Percentiles rank a stretch among this genome's conserved stretches.
Evolutionary conservation across 768 basidiomycete genomes (phyloP).

Genomic region (Lactarius tabidus): DNA sequence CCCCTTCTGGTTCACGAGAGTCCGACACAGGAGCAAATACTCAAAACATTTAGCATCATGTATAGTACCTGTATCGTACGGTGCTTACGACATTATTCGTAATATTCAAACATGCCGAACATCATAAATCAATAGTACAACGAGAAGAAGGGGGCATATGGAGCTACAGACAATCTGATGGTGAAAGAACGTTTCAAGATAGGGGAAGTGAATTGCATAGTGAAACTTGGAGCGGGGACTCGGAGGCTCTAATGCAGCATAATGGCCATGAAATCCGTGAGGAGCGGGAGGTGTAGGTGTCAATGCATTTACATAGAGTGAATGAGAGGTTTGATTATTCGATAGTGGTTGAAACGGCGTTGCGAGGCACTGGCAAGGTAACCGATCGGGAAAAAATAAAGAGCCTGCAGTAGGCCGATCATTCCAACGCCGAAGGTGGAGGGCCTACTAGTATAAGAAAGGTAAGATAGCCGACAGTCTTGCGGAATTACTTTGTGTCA

Average conservation of each 20-base stretch:
- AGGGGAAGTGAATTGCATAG: background rate
- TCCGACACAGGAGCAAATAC: background rate
- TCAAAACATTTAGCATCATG: background rate
- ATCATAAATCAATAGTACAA: background rate
- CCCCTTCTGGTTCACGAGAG: background rate
- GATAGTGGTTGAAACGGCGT: background rate
- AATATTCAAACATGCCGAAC: slow-evolving; percentile 5
- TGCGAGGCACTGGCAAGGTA: background rate
- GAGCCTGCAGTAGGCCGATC: background rate
- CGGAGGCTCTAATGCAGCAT: background rate
- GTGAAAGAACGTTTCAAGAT: background rate
- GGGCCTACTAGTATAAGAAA: background rate
- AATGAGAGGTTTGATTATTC: background rate
- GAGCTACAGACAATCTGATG: slow-evolving; percentile 6
- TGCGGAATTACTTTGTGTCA: background rate
- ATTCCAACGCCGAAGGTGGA: background rate
- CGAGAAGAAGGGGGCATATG: background rate
- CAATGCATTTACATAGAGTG: background rate
- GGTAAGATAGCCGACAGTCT: background rate
- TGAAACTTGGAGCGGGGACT: background rate
- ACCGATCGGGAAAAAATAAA: background rate
- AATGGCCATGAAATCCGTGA: background rate
- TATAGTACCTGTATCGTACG: background rate
- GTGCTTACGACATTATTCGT: background rate
- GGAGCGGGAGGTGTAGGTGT: background rate